Evolutionary conservation across 78 protist genomes (phyloP).

Genomic region (Monocercomonoides exilis): DNA sequence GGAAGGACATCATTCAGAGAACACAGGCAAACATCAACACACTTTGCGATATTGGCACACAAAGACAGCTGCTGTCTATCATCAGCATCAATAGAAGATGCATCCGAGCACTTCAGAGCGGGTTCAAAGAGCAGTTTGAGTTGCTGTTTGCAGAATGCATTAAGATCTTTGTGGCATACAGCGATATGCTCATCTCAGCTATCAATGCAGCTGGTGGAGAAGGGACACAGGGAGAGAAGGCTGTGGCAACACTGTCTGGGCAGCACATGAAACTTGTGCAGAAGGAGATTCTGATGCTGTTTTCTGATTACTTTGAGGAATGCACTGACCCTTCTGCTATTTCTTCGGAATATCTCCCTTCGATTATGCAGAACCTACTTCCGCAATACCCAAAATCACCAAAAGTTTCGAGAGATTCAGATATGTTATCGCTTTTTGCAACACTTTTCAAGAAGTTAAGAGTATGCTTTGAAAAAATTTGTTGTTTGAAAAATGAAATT

Average conservation of each 20-base stretch:
- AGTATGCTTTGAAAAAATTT: background rate
- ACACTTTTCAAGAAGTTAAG: constrained; percentile 35
- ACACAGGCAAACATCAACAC: constrained; percentile 3
- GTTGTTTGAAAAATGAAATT: background rate
- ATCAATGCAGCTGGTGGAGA: background rate
- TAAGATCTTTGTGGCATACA: background rate
- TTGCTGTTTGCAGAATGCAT: background rate
- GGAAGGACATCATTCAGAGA: constrained; percentile 49
- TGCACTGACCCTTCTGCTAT: background rate
- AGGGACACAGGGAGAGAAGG: background rate
- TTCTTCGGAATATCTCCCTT: constrained; percentile 53
- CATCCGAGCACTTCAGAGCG: background rate
- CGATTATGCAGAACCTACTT: constrained; percentile 70
- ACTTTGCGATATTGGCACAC: background rate
- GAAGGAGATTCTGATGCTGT: background rate
- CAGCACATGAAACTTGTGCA: background rate
- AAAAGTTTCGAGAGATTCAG: constrained; percentile 62
- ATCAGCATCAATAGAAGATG: background rate
- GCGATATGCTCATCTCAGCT: background rate
- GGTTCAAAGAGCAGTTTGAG: background rate
- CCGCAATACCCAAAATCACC: constrained; percentile 60
- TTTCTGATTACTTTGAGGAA: background rate
- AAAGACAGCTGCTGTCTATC: background rate
- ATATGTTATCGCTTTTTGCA: constrained; percentile 50
- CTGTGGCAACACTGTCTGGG: background rate